Base-by-base conservation (phyloP, 495 filamentous ascomycete species). In the Thozetella sp. region DNA sequence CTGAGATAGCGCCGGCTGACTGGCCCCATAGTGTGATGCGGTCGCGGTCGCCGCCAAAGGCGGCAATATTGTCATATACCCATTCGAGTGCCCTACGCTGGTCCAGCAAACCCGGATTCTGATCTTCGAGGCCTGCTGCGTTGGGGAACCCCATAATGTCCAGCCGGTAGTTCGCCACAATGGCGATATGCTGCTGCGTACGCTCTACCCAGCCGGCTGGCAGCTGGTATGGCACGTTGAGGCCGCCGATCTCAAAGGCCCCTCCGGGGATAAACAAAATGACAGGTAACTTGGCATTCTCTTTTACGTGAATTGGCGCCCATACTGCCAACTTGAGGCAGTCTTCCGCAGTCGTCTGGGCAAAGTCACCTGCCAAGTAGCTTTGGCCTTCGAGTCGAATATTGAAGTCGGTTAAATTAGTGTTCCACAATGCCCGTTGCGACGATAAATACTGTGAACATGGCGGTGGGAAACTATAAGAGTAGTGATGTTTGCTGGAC, bases 21-120 rank as follows among this genome's bases (percentile, higher is more conserved):
- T 78, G 78, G 2, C 78, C 80, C 77, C 78, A 83, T 27, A 80
- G 52, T 3, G 70, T 93, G 30, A 91, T 84, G 48, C 76, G 72
- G 11, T 70, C 61, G 0, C 78, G 75, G 63, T 91, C 83, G 3
- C 90, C 89, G 2, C 88, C 88, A 63, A 93, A 91, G 0, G 80
- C 74, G 53, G 78, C 72, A 52, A 91, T 90, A 58, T 91, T 79
- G 40, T 81, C 71, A 57, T 88, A 79, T 3, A 92, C 79, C 90
- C 90, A 92, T 51, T 90, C 73, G 12, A 92, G 73, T 0, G 69
- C 67, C 23, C 84, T 64, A 10, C 82, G 75, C 66, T 87, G 85
- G 64, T 89, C 86, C 25, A 86, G 76, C 9, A 52, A 11, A 15
- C 50, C 50, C 3, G 25, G 50, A 25, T 52, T 52, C 50, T 51